Base-by-base conservation (phyloP, 331 rosid genomes). In the Pyracantha coccinea region DNA sequence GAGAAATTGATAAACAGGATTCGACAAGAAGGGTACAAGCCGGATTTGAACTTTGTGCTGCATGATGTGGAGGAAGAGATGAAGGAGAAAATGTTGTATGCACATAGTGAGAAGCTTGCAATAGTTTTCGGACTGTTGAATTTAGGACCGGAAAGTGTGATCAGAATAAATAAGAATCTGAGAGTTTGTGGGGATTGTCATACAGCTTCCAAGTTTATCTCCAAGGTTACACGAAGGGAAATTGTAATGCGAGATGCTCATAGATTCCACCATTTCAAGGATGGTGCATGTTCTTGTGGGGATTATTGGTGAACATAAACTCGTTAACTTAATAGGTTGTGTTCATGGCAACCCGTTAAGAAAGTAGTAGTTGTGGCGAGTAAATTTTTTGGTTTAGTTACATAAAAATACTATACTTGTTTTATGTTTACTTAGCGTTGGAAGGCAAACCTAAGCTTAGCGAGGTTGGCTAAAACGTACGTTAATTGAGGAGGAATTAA, bases 111-210 rank as follows among this genome's bases (percentile, higher is more conserved):
- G 86, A 88, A 88, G 79, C 76, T 84, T 66, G 91, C 85, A 2
- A 75, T 87, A 23, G 80, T 79, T 67, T 84, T 79, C 25, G 88
- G 91, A 72, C 78, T 82, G n/a, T 66, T 82, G 74, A 82, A 69
- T 58, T 38, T 68, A 13, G 61, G 75, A 62, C 77, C 77, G 9
- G 83, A 58, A 63, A 82, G 69, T 29, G 27, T 81, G 60, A 75
- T 84, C 59, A 78, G 91, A 50, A 81, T 86, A 19, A 83, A 32
- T 50, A 84, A 84, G 62, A 87, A 82, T 72, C 83, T 79, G 35
- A 78, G 88, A 72, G 88, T 84, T 68, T 84, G 88, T 69, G 88
- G 83, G 45, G 90, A 86, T 66, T 83, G 90, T 64, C 90, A 84
- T 68, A 71, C 75, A 24, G 83, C 83, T 33, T 75, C 81, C 71